These are phyloP conservation scores for Paramarasmius palmivorus DNA, from an alignment of 1,284 basidiomycete genomes.

Conservation along the genomic window DNA sequence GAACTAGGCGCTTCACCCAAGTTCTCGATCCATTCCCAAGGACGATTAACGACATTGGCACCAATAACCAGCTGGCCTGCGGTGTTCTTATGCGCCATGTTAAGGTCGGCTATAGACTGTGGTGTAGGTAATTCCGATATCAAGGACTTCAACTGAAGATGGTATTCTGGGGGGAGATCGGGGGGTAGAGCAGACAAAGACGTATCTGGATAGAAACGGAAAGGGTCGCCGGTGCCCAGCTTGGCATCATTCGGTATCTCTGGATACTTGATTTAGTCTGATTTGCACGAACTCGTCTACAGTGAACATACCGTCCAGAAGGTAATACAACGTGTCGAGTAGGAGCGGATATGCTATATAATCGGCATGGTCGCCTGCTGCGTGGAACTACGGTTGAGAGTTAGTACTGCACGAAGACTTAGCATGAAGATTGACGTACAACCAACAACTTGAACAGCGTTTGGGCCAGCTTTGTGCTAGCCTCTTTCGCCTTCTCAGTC, in stretches of 20 bases:
- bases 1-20: constrained; percentile 58
- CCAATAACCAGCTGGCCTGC: constrained; percentile 49
- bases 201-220: constrained; percentile 59
- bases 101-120: constrained; percentile 54
- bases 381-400: constrained; percentile 42
- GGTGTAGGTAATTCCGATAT: constrained; percentile 53
- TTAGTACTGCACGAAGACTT: constrained; percentile 6
- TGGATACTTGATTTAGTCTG: constrained; percentile 26
- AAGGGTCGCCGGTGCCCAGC: constrained; percentile 54
- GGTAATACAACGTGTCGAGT: constrained; percentile 71
- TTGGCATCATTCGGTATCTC: constrained; percentile 65
- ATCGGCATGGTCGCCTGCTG: constrained; percentile 49
- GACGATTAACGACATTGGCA: constrained; percentile 62
- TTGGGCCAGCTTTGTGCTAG: constrained; percentile 43
- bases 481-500: constrained; percentile 52
- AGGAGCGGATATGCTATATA: constrained; percentile 62
- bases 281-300: background rate
- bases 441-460: constrained; percentile 54
- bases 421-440: constrained; percentile 40
- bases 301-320: constrained; percentile 62
- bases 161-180: constrained; percentile 59
- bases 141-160: constrained; percentile 54
- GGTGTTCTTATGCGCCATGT: constrained; percentile 54
- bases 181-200: constrained; percentile 50
- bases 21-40: constrained; percentile 86